Conservation (phyloP, 192 early-diverging fungal genomes). For the Haplosporangium gracile region DNA sequence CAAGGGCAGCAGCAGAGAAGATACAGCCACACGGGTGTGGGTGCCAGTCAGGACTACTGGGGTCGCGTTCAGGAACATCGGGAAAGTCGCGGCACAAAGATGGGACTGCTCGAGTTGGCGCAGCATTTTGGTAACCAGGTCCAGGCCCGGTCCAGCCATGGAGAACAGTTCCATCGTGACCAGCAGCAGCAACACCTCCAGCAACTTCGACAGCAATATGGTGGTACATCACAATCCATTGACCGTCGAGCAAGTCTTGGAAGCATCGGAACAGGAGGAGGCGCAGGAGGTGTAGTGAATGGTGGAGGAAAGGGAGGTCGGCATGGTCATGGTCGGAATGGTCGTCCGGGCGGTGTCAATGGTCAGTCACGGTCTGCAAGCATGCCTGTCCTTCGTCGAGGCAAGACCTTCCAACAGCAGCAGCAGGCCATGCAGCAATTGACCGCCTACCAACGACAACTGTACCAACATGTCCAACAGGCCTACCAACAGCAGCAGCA, state of each 20-base stretch:
- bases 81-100: conserved; percentile 26
- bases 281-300: neutral
- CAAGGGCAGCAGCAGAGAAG: conserved; percentile 3
- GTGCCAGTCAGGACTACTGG: neutral
- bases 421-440: conserved; percentile 53
- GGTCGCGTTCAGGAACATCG: neutral
- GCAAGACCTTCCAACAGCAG: conserved; percentile 50
- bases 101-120: conserved; percentile 29
- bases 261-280: neutral
- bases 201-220: conserved; percentile 10
- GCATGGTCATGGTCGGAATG: conserved; percentile 14
- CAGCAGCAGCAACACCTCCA: conserved; percentile 29
- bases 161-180: conserved; percentile 14
- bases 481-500: conserved; percentile 24
- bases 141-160: conserved; percentile 4
- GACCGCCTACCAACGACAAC: conserved; percentile 41
- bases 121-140: conserved; percentile 45
- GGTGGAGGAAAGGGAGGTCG: conserved; percentile 2
- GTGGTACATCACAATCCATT: neutral
- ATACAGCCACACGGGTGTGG: neutral
- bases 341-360: neutral
- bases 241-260: conserved; percentile 1
- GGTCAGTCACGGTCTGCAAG: neutral
- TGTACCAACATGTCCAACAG: conserved; percentile 46
- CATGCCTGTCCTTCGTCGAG: conserved; percentile 27